A percentile compares a stretch with the other conserved stretches of the same genome.
phyloP scores from a whole-genome alignment of 192 early-diverging fungal species.

The Oehlia diaphana region DNA sequence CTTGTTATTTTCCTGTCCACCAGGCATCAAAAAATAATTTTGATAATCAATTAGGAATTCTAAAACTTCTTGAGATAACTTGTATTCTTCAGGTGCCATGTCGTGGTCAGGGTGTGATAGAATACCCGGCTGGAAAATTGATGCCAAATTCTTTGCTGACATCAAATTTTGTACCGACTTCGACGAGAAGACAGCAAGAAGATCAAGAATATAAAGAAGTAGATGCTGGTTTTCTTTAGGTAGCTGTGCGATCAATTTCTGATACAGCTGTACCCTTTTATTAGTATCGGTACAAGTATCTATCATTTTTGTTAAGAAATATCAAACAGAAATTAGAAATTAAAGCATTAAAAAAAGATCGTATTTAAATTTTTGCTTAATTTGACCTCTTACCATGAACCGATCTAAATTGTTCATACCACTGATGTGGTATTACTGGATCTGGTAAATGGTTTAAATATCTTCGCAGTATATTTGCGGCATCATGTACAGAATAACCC shows the following conservation, averaged over 20 bases:
- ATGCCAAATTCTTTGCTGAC: constrained; percentile 73
- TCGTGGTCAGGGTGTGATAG: constrained; percentile 72
- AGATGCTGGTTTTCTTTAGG: constrained; percentile 63
- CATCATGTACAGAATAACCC: constrained; percentile 75
- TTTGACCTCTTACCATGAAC: constrained; percentile 54
- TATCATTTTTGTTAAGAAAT: constrained; percentile 18
- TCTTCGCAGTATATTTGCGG: constrained; percentile 71
- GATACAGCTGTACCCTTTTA: constrained; percentile 50
- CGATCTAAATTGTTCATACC: constrained; percentile 65
- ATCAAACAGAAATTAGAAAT: neutral
- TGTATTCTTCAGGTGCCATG: constrained; percentile 71
- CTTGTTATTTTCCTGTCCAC: neutral
- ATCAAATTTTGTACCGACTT: constrained; percentile 61
- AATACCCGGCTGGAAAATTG: constrained; percentile 75
- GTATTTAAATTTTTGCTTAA: neutral
- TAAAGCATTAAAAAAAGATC: neutral
- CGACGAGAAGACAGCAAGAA: constrained; percentile 57
- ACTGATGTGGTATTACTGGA: constrained; percentile 67
- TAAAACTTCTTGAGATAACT: constrained; percentile 69
- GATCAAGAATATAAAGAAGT: constrained; percentile 69
- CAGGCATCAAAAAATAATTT: constrained; percentile 42
- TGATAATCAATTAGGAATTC: constrained; percentile 74
- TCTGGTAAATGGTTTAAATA: constrained; percentile 73
- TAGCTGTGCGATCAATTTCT: constrained; percentile 56
- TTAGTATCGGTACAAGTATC: constrained; percentile 39